These are phyloP conservation scores for Neurospora sp. DNA, from an alignment of 495 filamentous ascomycete species.

Conservation along the genomic window DNA sequence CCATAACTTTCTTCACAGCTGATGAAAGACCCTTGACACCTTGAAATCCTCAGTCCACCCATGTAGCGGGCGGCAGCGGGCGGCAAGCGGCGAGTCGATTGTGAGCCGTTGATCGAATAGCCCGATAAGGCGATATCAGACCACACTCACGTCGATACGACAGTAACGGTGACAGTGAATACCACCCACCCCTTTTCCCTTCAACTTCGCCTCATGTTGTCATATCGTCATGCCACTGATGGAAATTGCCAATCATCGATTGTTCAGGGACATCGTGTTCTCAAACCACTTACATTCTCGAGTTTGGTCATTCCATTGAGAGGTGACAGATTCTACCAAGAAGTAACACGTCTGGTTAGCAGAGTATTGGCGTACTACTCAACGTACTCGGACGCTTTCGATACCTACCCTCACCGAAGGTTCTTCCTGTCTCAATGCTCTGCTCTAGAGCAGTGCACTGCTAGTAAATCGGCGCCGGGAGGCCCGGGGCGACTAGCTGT, in stretches of 20 bases:
- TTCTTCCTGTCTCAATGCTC: neutral
- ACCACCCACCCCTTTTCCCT: neutral
- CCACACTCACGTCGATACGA: neutral
- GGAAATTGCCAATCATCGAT: neutral
- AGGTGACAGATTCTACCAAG: no score
- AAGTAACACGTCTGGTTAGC: neutral
- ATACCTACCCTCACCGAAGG: neutral
- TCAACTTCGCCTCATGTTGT: neutral
- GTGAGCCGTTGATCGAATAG: neutral
- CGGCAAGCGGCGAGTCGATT: neutral
- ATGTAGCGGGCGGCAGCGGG: neutral
- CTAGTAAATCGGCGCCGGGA: neutral
- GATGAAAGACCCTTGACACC: neutral
- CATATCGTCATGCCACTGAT: neutral
- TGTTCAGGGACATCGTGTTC: neutral
- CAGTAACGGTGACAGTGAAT: neutral
- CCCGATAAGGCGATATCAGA: neutral
- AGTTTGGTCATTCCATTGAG: no score
- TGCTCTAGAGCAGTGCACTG: neutral
- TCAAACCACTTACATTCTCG: neutral
- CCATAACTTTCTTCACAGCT: no score
- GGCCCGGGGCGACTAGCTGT: neutral
- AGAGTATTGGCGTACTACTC: no score
- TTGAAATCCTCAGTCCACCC: neutral
- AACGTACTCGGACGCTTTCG: no score